A percentile compares a stretch with the other conserved stretches of the same genome.
phyloP scores from a whole-genome alignment of 495 filamentous ascomycete genomes.

The Glutinoglossum americanum region DNA sequence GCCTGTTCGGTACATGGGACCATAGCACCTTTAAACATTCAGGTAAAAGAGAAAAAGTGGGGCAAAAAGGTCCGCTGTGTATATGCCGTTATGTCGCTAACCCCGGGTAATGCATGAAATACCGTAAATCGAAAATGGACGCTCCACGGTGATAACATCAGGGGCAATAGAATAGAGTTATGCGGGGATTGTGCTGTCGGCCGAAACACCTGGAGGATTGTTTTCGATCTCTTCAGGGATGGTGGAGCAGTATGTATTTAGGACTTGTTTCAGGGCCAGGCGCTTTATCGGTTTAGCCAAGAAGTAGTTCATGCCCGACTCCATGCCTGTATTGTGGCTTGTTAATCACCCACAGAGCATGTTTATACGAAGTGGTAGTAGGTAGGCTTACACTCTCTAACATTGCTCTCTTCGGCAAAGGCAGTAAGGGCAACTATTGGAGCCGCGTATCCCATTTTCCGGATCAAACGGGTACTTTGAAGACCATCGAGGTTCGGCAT shows the following conservation, averaged over 20 bases:
- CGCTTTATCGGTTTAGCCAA: conserved; percentile 65
- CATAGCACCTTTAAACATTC: too few species aligned
- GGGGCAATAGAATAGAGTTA: neutral
- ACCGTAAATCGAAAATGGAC: neutral
- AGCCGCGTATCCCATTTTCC: conserved; percentile 65
- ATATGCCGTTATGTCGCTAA: neutral
- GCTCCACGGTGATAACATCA: neutral
- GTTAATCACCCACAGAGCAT: neutral
- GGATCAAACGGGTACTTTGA: conserved; percentile 69
- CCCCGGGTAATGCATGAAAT: neutral
- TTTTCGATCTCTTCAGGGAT: conserved; percentile 24
- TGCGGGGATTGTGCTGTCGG: neutral
- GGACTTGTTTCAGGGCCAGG: conserved; percentile 63
- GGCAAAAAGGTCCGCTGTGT: neutral
- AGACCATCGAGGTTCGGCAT: conserved; percentile 90
- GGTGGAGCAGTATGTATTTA: conserved; percentile 41
- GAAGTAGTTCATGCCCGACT: conserved; percentile 55
- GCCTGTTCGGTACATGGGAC: too few species aligned
- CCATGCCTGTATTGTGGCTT: conserved; percentile 23
- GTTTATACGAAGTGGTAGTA: neutral
- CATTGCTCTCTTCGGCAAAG: conserved; percentile 75
- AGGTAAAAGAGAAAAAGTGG: neutral
- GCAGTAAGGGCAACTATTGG: conserved; percentile 86
- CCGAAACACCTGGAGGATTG: neutral
- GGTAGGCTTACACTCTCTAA: conserved; percentile 38